These are phyloP conservation scores for Leishmania tropica DNA, from an alignment of 208 protist genomes.

Conservation along the genomic window DNA sequence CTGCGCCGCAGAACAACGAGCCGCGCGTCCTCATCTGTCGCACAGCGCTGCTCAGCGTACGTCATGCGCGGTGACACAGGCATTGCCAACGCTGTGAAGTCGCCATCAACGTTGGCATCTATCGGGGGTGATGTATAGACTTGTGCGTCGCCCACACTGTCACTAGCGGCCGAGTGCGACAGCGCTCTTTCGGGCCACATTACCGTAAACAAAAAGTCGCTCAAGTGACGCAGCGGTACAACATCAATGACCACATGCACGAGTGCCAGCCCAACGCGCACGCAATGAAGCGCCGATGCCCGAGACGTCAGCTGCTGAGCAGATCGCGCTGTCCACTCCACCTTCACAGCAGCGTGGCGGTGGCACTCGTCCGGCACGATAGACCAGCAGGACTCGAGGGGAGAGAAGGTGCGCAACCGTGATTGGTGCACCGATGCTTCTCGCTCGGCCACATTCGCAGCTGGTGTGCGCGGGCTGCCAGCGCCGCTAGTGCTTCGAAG, in stretches of 20 bases:
- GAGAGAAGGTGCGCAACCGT: slow-evolving; percentile 6
- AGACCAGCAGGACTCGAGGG: slow-evolving; percentile 34
- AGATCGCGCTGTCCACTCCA: slow-evolving; percentile 23
- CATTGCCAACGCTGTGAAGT: slow-evolving; percentile 22
- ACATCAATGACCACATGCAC: slow-evolving; percentile 22
- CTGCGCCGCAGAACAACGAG: slow-evolving; percentile 23
- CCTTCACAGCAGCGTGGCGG: slow-evolving; percentile 12
- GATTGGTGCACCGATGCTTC: background rate
- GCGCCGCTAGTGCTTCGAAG: background rate
- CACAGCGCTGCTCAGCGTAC: slow-evolving; percentile 23
- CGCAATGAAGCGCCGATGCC: slow-evolving; percentile 16
- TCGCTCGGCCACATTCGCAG: background rate
- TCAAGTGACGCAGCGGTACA: slow-evolving; percentile 25
- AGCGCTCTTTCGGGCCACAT: slow-evolving; percentile 16
- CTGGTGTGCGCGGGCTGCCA: background rate
- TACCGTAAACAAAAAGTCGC: slow-evolving; percentile 27
- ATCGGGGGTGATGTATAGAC: background rate
- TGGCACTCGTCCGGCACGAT: slow-evolving; percentile 29
- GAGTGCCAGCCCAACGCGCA: slow-evolving; percentile 6
- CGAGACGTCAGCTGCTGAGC: slow-evolving; percentile 14
- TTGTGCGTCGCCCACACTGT: background rate
- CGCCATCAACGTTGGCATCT: background rate
- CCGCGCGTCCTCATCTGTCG: slow-evolving; percentile 10
- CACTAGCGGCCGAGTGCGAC: background rate
- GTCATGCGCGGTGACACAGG: slow-evolving; percentile 7